Base-by-base conservation (phyloP, 2,329 filamentous ascomycete genomes). In the Fusarium udum region DNA sequence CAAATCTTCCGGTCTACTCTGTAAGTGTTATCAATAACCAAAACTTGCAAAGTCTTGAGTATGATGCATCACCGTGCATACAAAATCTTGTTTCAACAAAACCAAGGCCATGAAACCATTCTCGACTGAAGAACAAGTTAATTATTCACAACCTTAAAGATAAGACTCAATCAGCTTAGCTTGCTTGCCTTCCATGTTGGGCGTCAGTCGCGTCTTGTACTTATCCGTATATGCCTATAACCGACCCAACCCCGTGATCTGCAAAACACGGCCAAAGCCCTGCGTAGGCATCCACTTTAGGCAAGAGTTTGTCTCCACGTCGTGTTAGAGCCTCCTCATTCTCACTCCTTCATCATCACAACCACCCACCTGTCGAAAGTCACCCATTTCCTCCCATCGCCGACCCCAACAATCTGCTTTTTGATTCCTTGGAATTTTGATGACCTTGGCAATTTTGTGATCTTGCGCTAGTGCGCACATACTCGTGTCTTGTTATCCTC, bases 331-430 rank as follows among this genome's bases (percentile, higher is more conserved):
- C 61, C 69, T 62, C 61, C 66, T 43, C 65, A 69, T 72, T 37
- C 62, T 64, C 69, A 53, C 46, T 75, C 72, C 65, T 73, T 53
- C 75, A 77, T 65, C 75, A 75, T 76, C 73, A 67, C 48, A 14
- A 63, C 45, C 22, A 28, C 12, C 22, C n/a, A 45, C 46, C n/a
- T 53, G 20, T 62, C 40, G 22, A 67, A 36, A 48, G 36, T 16
- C 61, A 24, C 39, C 22, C 11, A 15, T 28, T 42, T 36, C 37
- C 42, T 36, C 31, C 36, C n/a, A 49, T 40, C n/a, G 7, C 34
- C 37, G n/a, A n/a, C 26, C 8, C 18, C 7, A 34, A 24, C 40
- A 18, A 9, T 26, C 13, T 20, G 4, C 3, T n/a, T 28, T 9
- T 20, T 12, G 24, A 46, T 16, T 3, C 6, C 10, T 31, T 16